These are phyloP conservation scores for Aspergillus novoparasiticus DNA, from an alignment of 2,329 filamentous ascomycete genomes.

Conservation along the genomic window DNA sequence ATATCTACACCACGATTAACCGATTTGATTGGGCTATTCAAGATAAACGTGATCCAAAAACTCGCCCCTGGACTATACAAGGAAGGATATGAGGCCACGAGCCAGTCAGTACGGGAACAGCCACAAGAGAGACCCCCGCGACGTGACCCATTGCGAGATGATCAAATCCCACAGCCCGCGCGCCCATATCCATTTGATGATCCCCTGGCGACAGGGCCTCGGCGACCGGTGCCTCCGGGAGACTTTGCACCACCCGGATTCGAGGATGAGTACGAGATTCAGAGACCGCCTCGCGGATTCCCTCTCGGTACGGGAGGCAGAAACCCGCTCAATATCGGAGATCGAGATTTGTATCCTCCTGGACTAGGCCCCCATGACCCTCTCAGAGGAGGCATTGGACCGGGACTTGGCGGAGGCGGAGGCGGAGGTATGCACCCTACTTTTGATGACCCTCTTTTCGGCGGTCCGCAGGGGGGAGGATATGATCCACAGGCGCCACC, in stretches of 20 bases:
- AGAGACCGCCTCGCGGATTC: conserved; percentile 62
- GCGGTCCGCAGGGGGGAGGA: conserved; percentile 54
- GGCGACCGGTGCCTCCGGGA: conserved; percentile 65
- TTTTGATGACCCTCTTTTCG: conserved; percentile 87
- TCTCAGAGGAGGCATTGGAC: conserved; percentile 67
- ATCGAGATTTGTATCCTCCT: conserved; percentile 84
- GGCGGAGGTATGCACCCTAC: conserved; percentile 95
- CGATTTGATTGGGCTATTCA: conserved; percentile 72
- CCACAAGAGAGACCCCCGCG: conserved; percentile 43
- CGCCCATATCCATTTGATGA: conserved; percentile 69
- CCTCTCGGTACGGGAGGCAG: conserved; percentile 48
- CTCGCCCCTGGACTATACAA: conserved; percentile 76
- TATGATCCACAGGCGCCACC: conserved; percentile 77
- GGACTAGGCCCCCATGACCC: conserved; percentile 86
- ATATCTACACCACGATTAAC: conserved; percentile 70
- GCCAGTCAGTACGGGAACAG: conserved; percentile 39
- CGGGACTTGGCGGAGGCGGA: conserved; percentile 62
- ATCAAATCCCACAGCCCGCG: conserved; percentile 60
- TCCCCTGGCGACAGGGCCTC: conserved; percentile 62
- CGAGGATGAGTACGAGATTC: conserved; percentile 88
- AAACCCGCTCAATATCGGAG: conserved; percentile 72
- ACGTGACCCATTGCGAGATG: conserved; percentile 55
- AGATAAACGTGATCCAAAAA: conserved; percentile 79
- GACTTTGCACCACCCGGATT: conserved; percentile 88
- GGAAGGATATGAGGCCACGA: conserved; percentile 71